Conservation (phyloP, 2,329 filamentous ascomycete genomes). For the Lecanicillium sp. region DNA sequence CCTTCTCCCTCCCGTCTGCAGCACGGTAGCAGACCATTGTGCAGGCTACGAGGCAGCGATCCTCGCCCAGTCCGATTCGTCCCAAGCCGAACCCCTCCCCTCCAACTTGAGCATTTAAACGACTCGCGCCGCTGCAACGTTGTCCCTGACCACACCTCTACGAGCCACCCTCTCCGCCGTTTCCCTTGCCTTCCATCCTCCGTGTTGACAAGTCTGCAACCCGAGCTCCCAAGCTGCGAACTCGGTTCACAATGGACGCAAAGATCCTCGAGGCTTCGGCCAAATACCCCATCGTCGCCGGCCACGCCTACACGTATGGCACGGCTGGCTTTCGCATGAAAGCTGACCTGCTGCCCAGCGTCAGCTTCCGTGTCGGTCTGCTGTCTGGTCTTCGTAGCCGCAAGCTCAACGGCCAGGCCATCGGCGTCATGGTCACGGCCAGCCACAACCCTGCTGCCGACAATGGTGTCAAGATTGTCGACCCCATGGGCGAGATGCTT, state of each 20-base stretch:
- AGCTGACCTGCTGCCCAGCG: slow-evolving; percentile 76
- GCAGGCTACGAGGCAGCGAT: too few species aligned
- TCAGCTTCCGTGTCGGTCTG: slow-evolving; percentile 87
- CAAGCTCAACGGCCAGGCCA: slow-evolving; percentile 81
- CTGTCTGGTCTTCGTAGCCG: slow-evolving; percentile 82
- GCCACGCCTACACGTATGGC: slow-evolving; percentile 54
- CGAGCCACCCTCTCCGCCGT: too few species aligned
- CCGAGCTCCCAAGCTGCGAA: neutral
- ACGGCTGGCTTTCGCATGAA: slow-evolving; percentile 63
- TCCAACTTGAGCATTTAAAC: too few species aligned
- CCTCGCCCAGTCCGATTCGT: too few species aligned
- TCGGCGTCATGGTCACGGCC: slow-evolving; percentile 94
- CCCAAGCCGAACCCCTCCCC: too few species aligned
- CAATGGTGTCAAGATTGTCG: slow-evolving; percentile 92
- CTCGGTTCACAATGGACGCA: slow-evolving; percentile 47
- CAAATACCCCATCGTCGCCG: slow-evolving; percentile 51
- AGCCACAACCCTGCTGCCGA: slow-evolving; percentile 86
- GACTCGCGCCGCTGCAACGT: too few species aligned
- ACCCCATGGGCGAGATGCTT: slow-evolving; percentile 96
- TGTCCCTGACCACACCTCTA: too few species aligned
- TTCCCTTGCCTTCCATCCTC: too few species aligned
- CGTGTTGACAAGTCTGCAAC: too few species aligned
- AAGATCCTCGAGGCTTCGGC: slow-evolving; percentile 52
- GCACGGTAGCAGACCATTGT: too few species aligned
- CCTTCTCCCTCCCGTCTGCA: too few species aligned